Base-by-base conservation (phyloP, 2,329 filamentous ascomycete genomes). In the Aureobasidium sp. region DNA sequence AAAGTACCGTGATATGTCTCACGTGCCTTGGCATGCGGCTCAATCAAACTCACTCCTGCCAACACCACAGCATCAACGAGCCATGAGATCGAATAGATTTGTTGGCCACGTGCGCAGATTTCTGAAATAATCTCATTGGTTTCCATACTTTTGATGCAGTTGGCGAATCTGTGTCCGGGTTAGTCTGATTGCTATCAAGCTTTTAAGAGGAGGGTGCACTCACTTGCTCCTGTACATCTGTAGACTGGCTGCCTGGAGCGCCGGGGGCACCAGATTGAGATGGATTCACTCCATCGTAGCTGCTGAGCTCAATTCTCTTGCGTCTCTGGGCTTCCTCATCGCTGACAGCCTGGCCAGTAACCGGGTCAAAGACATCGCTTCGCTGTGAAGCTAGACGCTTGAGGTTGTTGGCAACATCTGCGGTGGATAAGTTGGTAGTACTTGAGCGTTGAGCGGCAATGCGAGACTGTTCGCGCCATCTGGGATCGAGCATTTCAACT, bases 381-480 rank as follows among this genome's bases (percentile, higher is more conserved):
- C 93, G 85, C 74, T 96, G 90, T 67, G 90, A 92, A 27, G 92
- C 91, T 57, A 97, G 81, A n/a, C 93, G 87, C 79, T 97, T 97
- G 66, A 97, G 83, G 72, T 97, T 97, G 73, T 91, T 92, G 57
- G 91, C 92, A 49, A 96, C 91, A 68, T 97, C 93, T 37, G 83
- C 85, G 3, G 90, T 93, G 0, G 88, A 90, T 11, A 96, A 77
- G 69, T 96, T 97, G 11, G 91, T 95, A 0, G 89, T 92, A 1
- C 90, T 85, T 66, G 88, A 90, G 65, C 93, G 87, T 14, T 89
- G 86, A 49, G 96, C 91, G 17, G 90, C 86, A 73, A 96, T 96
- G 63, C 90, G 89, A 68, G 91, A 91, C 73, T 97, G 92, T 72
- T 97, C 92, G 73, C 96, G 96, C 92, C 93, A 97, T 63, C 89